A percentile compares a stretch with the other conserved stretches of the same genome.
These are phyloP conservation scores for Didymella lethalis DNA, from an alignment of 2,329 filamentous ascomycete genomes.

Conservation along the genomic window DNA sequence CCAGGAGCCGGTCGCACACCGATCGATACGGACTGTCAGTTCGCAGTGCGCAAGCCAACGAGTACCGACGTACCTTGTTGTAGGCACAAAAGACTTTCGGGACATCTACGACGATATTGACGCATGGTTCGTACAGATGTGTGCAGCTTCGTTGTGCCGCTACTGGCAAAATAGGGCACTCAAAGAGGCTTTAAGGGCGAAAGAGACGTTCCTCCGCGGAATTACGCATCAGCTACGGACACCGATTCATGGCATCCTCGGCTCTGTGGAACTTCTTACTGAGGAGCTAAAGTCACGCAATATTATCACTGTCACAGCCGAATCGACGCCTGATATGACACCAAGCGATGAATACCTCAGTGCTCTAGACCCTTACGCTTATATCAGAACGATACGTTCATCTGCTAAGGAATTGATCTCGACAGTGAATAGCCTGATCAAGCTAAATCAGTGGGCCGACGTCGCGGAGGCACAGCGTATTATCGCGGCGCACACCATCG, in stretches of 20 bases:
- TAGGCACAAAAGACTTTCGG: conserved; percentile 54
- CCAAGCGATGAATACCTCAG: conserved; percentile 26
- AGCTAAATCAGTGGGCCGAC: conserved; percentile 53
- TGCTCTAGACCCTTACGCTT: conserved; percentile 31
- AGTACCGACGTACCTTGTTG: conserved; percentile 47
- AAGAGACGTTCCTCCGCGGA: conserved; percentile 56
- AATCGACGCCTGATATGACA: conserved; percentile 22
- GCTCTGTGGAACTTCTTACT: conserved; percentile 52
- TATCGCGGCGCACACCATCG: conserved; percentile 39
- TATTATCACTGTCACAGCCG: conserved; percentile 17
- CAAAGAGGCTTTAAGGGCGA: conserved; percentile 54
- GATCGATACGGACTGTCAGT: conserved; percentile 51
- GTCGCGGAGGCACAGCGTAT: conserved; percentile 35
- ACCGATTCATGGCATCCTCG: conserved; percentile 58
- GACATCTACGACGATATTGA: conserved; percentile 59
- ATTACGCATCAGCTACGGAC: conserved; percentile 59
- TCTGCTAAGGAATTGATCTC: conserved; percentile 56
- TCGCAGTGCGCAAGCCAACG: conserved; percentile 48
- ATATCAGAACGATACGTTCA: conserved; percentile 50
- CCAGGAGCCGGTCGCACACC: conserved; percentile 31
- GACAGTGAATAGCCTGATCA: conserved; percentile 57
- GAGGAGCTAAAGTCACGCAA: conserved; percentile 51
- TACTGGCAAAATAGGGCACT: conserved; percentile 52
- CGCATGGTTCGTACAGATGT: conserved; percentile 56
- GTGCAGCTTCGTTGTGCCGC: conserved; percentile 51